Percentiles rank a stretch among this genome's conserved stretches.
Evolutionary conservation across 2,329 filamentous ascomycete species (phyloP).

Genomic region (Venturia carpophila): DNA sequence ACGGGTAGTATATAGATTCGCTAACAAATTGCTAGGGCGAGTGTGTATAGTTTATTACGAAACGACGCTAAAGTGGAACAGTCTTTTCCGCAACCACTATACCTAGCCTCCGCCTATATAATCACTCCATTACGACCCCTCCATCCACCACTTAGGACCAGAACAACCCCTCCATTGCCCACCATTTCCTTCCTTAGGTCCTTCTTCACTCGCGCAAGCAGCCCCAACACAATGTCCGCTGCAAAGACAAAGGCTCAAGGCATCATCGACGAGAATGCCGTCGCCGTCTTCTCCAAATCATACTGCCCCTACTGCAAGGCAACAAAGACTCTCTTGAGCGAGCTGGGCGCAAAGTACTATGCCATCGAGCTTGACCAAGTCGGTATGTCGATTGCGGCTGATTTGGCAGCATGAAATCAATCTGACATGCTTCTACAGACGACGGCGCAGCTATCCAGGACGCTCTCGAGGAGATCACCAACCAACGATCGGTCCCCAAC

Average conservation of each 20-base stretch:
- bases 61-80: no score
- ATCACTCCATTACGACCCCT: not conserved
- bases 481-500: constrained; percentile 88
- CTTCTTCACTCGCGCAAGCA: constrained; percentile 57
- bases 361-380: constrained; percentile 78
- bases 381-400: constrained; percentile 43
- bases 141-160: not conserved
- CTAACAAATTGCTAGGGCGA: no score
- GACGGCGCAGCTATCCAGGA: constrained; percentile 78
- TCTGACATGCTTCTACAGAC: constrained; percentile 42
- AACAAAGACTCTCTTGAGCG: constrained; percentile 66
- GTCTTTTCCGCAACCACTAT: no score
- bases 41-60: no score
- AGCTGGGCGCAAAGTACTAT: constrained; percentile 63
- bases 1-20: no score
- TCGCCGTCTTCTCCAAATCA: constrained; percentile 94
- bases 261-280: constrained; percentile 82
- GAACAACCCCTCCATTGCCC: constrained; percentile 25
- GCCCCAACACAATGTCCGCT: constrained; percentile 66
- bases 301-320: constrained; percentile 90
- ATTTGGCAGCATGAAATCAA: constrained; percentile 21
- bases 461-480: constrained; percentile 69
- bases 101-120: not conserved
- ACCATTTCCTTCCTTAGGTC: constrained; percentile 62
- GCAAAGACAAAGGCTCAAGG: constrained; percentile 74